A percentile compares a stretch with the other conserved stretches of the same genome.
Evolutionary conservation across 768 basidiomycete genomes (phyloP).

Genomic region (Kondoa subrosea): DNA sequence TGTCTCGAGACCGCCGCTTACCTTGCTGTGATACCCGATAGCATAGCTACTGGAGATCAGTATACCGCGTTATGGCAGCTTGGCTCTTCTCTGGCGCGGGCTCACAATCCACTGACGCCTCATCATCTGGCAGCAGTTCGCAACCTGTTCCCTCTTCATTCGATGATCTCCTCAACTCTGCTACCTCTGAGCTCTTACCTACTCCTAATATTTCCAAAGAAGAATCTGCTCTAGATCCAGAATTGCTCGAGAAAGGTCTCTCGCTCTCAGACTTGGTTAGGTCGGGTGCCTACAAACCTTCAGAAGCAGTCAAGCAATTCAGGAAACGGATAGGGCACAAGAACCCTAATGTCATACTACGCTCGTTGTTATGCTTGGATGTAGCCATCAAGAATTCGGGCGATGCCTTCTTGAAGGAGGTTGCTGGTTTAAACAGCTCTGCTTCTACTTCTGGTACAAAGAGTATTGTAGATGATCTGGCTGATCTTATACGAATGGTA

Average conservation of each 20-base stretch:
- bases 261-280: slow-evolving; percentile 95
- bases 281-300: slow-evolving; percentile 67
- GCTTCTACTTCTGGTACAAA: slow-evolving; percentile 13
- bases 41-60: too few species aligned
- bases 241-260: slow-evolving; percentile 69
- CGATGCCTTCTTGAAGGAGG: slow-evolving; percentile 66
- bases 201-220: slow-evolving; percentile 38
- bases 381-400: slow-evolving; percentile 93
- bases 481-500: not conserved
- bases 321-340: slow-evolving; percentile 75
- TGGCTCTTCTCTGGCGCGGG: not conserved
- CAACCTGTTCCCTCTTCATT: not conserved
- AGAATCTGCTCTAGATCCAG: slow-evolving; percentile 38
- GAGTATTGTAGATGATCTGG: slow-evolving; percentile 3
- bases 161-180: slow-evolving; percentile 34
- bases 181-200: slow-evolving; percentile 77
- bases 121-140: not conserved
- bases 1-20: too few species aligned
- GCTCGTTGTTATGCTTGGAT: slow-evolving; percentile 53
- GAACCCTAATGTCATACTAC: slow-evolving; percentile 53
- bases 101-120: not conserved
- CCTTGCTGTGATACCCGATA: too few species aligned
- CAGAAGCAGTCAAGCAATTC: slow-evolving; percentile 72
- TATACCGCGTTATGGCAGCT: not conserved
- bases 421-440: slow-evolving; percentile 36